These are phyloP conservation scores for Aspergillus puulaauensis DNA, from an alignment of 2,329 filamentous ascomycete species.

Conservation along the genomic window DNA sequence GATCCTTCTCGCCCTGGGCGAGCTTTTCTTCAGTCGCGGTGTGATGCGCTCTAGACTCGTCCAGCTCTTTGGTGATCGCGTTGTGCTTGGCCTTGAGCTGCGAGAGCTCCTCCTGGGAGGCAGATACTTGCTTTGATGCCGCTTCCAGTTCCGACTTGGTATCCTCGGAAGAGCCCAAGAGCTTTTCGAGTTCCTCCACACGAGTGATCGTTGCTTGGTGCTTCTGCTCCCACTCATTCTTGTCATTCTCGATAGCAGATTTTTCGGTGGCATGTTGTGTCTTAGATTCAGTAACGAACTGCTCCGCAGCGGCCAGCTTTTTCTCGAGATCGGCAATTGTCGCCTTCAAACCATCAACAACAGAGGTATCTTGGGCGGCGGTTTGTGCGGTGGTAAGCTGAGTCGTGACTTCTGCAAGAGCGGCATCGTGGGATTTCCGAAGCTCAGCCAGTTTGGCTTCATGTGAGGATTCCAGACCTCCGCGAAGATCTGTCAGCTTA, in stretches of 20 bases:
- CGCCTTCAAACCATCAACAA: slow-evolving; percentile 39
- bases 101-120: slow-evolving; percentile 34
- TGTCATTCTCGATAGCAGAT: slow-evolving; percentile 43
- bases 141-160: slow-evolving; percentile 66
- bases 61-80: slow-evolving; percentile 30
- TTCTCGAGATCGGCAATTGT: slow-evolving; percentile 58
- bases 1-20: slow-evolving; percentile 33
- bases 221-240: slow-evolving; percentile 46
- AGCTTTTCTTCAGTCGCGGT: slow-evolving; percentile 35
- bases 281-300: slow-evolving; percentile 40
- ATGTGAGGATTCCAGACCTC: slow-evolving; percentile 37
- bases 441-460: slow-evolving; percentile 37
- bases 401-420: slow-evolving; percentile 32
- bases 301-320: slow-evolving; percentile 59
- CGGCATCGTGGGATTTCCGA: slow-evolving; percentile 35
- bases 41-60: slow-evolving; percentile 29
- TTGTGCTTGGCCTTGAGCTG: slow-evolving; percentile 32
- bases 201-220: slow-evolving; percentile 45
- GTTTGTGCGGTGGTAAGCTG: slow-evolving; percentile 37
- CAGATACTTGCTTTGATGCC: slow-evolving; percentile 54
- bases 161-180: slow-evolving; percentile 75
- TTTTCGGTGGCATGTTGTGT: slow-evolving; percentile 49
- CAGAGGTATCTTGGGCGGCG: slow-evolving; percentile 38
- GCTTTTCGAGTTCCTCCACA: slow-evolving; percentile 80
- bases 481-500: slow-evolving; percentile 36